Percentiles rank a stretch among this genome's conserved stretches.
phyloP scores from a whole-genome alignment of 192 early-diverging fungal species.

The Dimargaris cristalligena region DNA sequence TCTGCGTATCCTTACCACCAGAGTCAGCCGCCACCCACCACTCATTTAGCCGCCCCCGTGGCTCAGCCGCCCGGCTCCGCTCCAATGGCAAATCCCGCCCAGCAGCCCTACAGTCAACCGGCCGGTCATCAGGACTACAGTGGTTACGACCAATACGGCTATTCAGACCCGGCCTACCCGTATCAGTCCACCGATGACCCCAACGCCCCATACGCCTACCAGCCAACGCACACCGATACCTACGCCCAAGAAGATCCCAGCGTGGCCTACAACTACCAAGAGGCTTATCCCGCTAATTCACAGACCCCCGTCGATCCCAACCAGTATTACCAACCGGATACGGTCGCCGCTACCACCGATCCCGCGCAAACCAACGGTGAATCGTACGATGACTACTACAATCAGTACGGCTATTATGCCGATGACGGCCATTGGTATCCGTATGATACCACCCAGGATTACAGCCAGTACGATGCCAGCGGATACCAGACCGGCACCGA shows the following conservation, averaged over 20 bases:
- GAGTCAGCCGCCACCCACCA: neutral
- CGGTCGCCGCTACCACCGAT: no score
- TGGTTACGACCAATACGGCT: neutral
- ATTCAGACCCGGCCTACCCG: neutral
- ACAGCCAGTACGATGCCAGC: neutral
- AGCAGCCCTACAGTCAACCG: no score
- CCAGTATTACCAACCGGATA: neutral
- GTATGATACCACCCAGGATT: neutral
- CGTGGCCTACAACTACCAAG: neutral
- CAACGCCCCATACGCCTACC: neutral
- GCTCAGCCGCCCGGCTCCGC: neutral
- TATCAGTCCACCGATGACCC: neutral
- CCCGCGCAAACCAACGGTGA: neutral
- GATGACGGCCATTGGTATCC: constrained; percentile 1
- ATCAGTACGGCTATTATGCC: constrained; percentile 8
- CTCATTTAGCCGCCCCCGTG: neutral
- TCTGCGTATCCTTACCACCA: neutral
- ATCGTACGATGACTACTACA: constrained; percentile 2
- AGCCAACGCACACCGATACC: neutral
- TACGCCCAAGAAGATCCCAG: neutral
- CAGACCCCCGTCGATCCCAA: neutral
- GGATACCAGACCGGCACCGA: no score
- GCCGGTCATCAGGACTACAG: neutral
- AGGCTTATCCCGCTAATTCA: neutral
- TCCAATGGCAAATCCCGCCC: neutral